Evolutionary conservation across 2,329 filamentous ascomycete species (phyloP).

Genomic region (Kalmusia sp.): DNA sequence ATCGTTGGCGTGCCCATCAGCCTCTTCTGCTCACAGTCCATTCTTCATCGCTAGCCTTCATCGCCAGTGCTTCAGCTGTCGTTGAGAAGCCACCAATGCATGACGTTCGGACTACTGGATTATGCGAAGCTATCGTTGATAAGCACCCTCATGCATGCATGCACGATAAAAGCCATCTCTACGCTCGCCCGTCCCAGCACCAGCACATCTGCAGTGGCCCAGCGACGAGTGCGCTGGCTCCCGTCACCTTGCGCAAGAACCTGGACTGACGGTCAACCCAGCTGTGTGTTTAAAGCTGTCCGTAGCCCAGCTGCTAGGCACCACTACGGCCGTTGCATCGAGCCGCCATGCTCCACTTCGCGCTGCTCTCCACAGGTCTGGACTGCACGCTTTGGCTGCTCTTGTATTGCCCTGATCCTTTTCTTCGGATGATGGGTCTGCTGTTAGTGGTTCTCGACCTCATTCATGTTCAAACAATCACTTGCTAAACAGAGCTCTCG

Average conservation of each 20-base stretch:
- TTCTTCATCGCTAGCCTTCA: too few species aligned
- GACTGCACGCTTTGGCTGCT: too few species aligned
- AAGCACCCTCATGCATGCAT: neutral
- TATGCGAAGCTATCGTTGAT: neutral
- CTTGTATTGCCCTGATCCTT: too few species aligned
- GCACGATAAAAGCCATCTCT: neutral
- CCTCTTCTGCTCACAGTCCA: neutral
- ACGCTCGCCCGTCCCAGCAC: neutral
- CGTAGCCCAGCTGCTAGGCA: neutral
- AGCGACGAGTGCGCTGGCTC: neutral
- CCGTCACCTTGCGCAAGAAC: neutral
- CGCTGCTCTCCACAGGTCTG: neutral
- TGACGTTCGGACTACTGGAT: neutral
- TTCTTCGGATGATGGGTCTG: too few species aligned
- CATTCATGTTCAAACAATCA: too few species aligned
- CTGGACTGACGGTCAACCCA: neutral
- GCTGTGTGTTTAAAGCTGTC: slow-evolving; percentile 2
- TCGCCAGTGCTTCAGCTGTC: neutral
- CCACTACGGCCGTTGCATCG: neutral
- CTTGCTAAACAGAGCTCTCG: too few species aligned
- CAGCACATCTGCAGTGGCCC: neutral
- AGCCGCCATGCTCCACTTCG: neutral
- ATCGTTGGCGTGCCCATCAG: neutral
- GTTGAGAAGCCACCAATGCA: neutral
- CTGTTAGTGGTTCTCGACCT: too few species aligned